phyloP scores from a whole-genome alignment of 306 rosid genomes.

The Gastrolobium villosum region DNA sequence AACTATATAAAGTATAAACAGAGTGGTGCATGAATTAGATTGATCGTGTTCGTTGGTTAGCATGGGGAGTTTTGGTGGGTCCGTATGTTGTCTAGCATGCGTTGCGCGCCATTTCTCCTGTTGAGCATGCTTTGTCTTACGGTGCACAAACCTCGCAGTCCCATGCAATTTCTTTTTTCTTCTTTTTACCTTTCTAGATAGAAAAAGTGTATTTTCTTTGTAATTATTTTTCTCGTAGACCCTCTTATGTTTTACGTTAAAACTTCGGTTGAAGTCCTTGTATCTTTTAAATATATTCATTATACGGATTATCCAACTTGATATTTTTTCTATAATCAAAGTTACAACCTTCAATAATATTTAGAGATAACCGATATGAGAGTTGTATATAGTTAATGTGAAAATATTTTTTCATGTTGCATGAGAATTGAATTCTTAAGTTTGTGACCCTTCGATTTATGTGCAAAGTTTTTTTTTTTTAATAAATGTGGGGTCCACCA shows the following conservation, averaged over 20 bases:
- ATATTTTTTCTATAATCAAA: not conserved
- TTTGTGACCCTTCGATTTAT: too few species aligned
- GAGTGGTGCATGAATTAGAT: slow-evolving; percentile 46
- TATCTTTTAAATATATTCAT: not conserved
- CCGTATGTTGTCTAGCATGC: slow-evolving; percentile 93
- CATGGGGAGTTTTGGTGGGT: slow-evolving; percentile 74
- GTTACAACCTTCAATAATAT: not conserved
- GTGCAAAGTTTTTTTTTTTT: too few species aligned
- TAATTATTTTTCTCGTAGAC: slow-evolving; percentile 12
- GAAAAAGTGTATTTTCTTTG: slow-evolving; percentile 41
- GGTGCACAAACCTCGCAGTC: slow-evolving; percentile 50
- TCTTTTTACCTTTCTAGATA: slow-evolving; percentile 43
- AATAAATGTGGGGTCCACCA: too few species aligned
- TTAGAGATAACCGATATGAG: not conserved
- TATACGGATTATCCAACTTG: too few species aligned
- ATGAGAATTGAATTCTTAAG: too few species aligned
- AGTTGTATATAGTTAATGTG: too few species aligned
- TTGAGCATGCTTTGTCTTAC: slow-evolving; percentile 82
- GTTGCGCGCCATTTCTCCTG: slow-evolving; percentile 64
- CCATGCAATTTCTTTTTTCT: slow-evolving; percentile 34
- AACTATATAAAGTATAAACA: slow-evolving; percentile 17
- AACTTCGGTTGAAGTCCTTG: not conserved
- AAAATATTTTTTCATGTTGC: too few species aligned
- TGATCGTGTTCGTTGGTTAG: slow-evolving; percentile 49
- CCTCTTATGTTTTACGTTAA: not conserved